Conservation (phyloP, 352 stramenopile genomes). For the Pythium oligandrum region DNA sequence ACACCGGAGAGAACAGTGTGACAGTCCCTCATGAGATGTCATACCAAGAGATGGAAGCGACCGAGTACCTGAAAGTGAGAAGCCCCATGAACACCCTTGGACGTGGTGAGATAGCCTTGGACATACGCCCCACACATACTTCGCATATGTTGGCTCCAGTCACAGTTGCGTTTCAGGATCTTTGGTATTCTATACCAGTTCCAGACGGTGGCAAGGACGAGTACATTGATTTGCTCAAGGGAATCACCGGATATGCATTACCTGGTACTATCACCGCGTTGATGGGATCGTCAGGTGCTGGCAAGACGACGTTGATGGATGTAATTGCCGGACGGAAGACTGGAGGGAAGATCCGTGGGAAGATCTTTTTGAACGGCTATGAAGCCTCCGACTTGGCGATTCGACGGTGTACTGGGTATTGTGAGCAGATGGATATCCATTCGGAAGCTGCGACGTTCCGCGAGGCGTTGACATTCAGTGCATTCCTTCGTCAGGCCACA, state of each 20-base stretch:
- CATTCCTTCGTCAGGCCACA: conserved; percentile 56
- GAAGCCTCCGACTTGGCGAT: conserved; percentile 47
- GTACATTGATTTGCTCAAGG: conserved; percentile 44
- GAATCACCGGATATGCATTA: conserved; percentile 45
- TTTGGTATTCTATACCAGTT: conserved; percentile 52
- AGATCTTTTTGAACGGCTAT: conserved; percentile 61
- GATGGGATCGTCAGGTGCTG: conserved; percentile 71
- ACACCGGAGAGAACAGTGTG: conserved; percentile 3
- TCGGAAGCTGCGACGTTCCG: too few species aligned
- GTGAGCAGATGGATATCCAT: too few species aligned
- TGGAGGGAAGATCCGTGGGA: too few species aligned
- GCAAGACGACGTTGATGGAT: conserved; percentile 95
- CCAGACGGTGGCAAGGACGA: conserved; percentile 27
- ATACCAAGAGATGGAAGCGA: background rate
- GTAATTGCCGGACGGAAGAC: conserved; percentile 92
- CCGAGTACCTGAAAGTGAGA: conserved; percentile 21
- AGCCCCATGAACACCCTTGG: conserved; percentile 12
- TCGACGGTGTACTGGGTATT: conserved; percentile 66
- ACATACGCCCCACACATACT: conserved; percentile 13
- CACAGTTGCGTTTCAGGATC: conserved; percentile 47
- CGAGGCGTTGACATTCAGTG: too few species aligned
- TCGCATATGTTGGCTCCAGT: conserved; percentile 30
- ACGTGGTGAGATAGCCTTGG: conserved; percentile 21
- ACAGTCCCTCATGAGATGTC: background rate
- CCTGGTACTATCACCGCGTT: conserved; percentile 63